Conservation (phyloP, 2,329 filamentous ascomycete species). For the Pyrenophora tritici-repentis region DNA sequence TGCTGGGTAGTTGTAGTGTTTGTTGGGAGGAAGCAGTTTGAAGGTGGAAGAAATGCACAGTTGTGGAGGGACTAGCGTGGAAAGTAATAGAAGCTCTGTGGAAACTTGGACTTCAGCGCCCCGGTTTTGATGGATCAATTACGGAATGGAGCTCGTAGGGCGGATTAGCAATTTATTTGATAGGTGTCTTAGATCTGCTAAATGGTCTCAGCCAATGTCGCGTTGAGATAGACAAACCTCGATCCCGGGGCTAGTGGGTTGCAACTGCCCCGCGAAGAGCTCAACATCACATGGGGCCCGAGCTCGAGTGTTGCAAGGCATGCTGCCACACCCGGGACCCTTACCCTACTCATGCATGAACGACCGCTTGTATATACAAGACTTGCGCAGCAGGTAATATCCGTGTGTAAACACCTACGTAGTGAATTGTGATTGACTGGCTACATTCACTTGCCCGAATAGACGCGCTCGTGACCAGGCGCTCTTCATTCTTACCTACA, state of each 20-base stretch:
- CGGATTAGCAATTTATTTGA: background rate
- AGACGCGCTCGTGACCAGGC: background rate
- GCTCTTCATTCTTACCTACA: background rate
- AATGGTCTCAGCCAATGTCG: constrained; percentile 8
- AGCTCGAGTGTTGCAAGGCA: constrained; percentile 28
- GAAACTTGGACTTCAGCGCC: constrained; percentile 35
- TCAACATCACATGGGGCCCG: constrained; percentile 35
- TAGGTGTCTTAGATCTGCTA: constrained; percentile 6
- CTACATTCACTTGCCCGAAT: too few relatives aligned
- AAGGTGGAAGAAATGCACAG: constrained; percentile 45
- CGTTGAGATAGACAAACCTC: constrained; percentile 7
- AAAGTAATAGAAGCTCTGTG: constrained; percentile 47
- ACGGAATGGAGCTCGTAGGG: constrained; percentile 9
- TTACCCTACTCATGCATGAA: constrained; percentile 9
- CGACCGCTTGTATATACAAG: constrained; percentile 1
- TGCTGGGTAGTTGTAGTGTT: constrained; percentile 23
- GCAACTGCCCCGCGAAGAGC: constrained; percentile 27
- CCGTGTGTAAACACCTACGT: too few relatives aligned
- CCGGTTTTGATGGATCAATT: constrained; percentile 23
- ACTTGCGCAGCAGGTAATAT: too few relatives aligned
- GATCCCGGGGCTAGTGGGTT: constrained; percentile 25
- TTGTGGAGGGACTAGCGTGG: constrained; percentile 45
- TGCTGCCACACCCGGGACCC: constrained; percentile 7
- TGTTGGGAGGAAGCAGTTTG: constrained; percentile 31
- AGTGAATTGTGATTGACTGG: background rate